Base-by-base conservation (phyloP, 2,329 filamentous ascomycete species). In the Didymella pomorum region DNA sequence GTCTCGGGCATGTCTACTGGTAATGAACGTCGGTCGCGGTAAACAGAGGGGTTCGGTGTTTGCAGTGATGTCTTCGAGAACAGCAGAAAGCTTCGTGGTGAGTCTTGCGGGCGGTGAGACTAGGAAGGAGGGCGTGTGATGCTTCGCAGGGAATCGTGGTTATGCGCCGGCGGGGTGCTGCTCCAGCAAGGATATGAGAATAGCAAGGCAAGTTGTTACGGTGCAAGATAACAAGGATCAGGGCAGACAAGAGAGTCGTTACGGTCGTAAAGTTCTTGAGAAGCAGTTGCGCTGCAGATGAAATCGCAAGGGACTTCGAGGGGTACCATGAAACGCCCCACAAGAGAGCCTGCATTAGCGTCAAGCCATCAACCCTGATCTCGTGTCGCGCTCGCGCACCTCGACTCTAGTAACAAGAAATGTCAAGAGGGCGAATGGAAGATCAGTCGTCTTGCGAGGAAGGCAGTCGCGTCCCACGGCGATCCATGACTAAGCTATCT, bases 1-100 rank as follows among this genome's bases (percentile, higher is more conserved):
- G 81, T 78, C 46, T 79, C 78, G 20, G 71, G 71, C 71, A 73
- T 73, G 16, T 41, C 71, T 58, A 14, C 44, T 58, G 25, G 48
- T 42, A 58, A 52, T 43, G 45, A 45, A 52, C 42, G 43, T 37
- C 39, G 48, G 43, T 46, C 41, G 56, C 46, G 41, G 10, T 8
- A 18, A 50, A 20, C 41, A 46, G 48, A 26, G 21, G 49, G 52
- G 23, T 35, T 45, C 29, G 21, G 33, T 25, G 28, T 37, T 42
- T 51, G 56, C 37, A 53, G 45, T 35, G 20, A 18, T 26, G 39
- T 37, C 29, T 14, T 28, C 21, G 48, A 18, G 16, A 28, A 54
- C 49, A 20, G 47, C 51, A 26, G 8, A 16, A 18, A 49, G 46
- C 25, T 50, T 54, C 25, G 56, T 42, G 33, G 26, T 37, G 26